A percentile compares a stretch with the other conserved stretches of the same genome.
These are phyloP conservation scores for Penicillium paxilli DNA, from an alignment of 495 filamentous ascomycete genomes.

Conservation along the genomic window DNA sequence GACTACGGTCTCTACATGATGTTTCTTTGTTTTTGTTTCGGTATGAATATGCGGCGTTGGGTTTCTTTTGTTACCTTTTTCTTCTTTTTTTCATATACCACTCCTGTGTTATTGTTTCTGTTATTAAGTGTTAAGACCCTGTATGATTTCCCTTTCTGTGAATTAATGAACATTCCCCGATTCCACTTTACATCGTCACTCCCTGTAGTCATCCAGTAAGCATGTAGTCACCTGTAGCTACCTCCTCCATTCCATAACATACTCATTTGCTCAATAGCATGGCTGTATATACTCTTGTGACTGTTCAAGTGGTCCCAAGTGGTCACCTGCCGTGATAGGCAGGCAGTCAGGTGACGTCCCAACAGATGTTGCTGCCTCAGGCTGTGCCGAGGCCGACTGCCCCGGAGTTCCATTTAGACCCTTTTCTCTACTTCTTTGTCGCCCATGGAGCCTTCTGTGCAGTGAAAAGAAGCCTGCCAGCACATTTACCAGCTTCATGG, in stretches of 20 bases:
- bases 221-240: not conserved
- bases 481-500: slow-evolving; percentile 8
- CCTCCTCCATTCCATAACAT: not conserved
- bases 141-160: slow-evolving; percentile 26
- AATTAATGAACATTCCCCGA: slow-evolving; percentile 10
- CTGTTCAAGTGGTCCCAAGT: no score
- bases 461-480: slow-evolving; percentile 10
- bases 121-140: slow-evolving; percentile 15
- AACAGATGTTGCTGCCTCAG: slow-evolving; percentile 24
- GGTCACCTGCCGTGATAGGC: slow-evolving; percentile 17
- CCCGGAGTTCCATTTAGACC: slow-evolving; percentile 8
- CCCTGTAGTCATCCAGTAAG: not conserved
- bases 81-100: slow-evolving; percentile 33
- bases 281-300: not conserved
- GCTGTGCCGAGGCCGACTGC: slow-evolving; percentile 19
- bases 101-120: slow-evolving; percentile 17
- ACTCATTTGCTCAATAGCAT: not conserved
- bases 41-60: slow-evolving; percentile 9
- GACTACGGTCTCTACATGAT: slow-evolving; percentile 32
- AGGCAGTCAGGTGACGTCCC: slow-evolving; percentile 19
- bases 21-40: slow-evolving; percentile 5
- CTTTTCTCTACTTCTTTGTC: slow-evolving; percentile 10
- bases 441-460: slow-evolving; percentile 13
- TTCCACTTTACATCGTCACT: not conserved
- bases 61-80: slow-evolving; percentile 16